Percentiles rank a stretch among this genome's conserved stretches.
These are phyloP conservation scores for Chondrus crispus DNA, from an alignment of 23 red algal species.

Conservation along the genomic window DNA sequence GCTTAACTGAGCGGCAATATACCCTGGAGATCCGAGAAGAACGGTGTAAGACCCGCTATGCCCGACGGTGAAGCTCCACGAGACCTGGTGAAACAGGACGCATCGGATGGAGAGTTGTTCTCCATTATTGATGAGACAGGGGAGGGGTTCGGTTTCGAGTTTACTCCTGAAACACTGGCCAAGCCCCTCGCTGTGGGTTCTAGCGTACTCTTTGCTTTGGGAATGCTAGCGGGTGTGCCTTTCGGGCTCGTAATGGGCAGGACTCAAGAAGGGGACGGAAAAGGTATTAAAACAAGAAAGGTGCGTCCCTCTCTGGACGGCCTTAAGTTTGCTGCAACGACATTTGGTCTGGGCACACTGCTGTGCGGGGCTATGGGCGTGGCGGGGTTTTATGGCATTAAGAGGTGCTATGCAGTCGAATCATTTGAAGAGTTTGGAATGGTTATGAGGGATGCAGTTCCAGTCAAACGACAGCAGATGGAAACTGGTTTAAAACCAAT, in stretches of 20 bases:
- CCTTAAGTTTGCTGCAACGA: slow-evolving; percentile 47
- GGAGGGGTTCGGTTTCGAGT: slow-evolving; percentile 65
- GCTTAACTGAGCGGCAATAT: no score
- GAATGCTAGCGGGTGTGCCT: slow-evolving; percentile 64
- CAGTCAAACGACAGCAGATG: slow-evolving; percentile 23
- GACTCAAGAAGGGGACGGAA: slow-evolving; percentile 29
- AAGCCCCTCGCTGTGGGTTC: slow-evolving; percentile 43
- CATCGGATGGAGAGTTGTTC: slow-evolving; percentile 33
- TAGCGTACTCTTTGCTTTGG: slow-evolving; percentile 37
- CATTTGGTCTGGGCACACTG: slow-evolving; percentile 57
- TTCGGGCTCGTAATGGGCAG: slow-evolving; percentile 57
- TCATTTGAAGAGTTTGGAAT: slow-evolving; percentile 56
- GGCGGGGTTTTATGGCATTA: slow-evolving; percentile 28
- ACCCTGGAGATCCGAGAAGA: no score
- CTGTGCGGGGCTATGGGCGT: slow-evolving; percentile 47
- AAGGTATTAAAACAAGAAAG: neutral
- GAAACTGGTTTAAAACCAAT: slow-evolving; percentile 40
- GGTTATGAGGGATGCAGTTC: slow-evolving; percentile 52
- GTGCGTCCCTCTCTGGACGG: slow-evolving; percentile 36
- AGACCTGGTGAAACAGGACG: no score
- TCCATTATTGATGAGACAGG: slow-evolving; percentile 72
- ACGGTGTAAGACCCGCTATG: no score
- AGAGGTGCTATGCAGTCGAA: slow-evolving; percentile 32
- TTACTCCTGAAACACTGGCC: slow-evolving; percentile 60
- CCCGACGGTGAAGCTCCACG: no score